Base-by-base conservation (phyloP, 2,329 filamentous ascomycete species). In the Claviceps sp. region DNA sequence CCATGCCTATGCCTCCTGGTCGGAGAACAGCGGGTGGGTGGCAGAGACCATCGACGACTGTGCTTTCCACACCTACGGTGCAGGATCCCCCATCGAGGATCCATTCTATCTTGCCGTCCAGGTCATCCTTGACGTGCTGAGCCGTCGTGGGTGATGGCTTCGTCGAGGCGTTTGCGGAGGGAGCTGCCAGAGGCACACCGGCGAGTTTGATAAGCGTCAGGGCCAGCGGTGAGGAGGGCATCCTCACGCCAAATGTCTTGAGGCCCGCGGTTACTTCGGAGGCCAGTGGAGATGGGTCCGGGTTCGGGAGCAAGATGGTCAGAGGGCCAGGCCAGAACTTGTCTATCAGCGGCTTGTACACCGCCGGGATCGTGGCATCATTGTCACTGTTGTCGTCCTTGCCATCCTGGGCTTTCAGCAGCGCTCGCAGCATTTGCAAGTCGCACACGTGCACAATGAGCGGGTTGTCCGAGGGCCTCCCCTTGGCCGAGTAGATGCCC, bases 271-370 rank as follows among this genome's bases (percentile, higher is more conserved):
- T 97, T 11, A 97, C 91, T 67, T 96, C 89, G n/a, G 87, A 81
- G 0, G 91, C 90, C 6, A 98, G 76, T 14, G 75, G 75, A 1
- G 85, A 87, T 1, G 70, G 69, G n/a, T 70, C 60, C 0, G 87
- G 86, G 49, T 88, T 85, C 0, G 85, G 88, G 6, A 98, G 75
- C 45, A 98, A 77, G 56, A 98, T 89, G 0, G 93, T 98, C 50
- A 98, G 69, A 0, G 93, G 90, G 0, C 93, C 93, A 0, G 93
- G 93, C 93, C 93, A 98, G 73, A 96, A 98, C 44, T 74, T 76
- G 52, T 81, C 71, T 52, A 97, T 88, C 22, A 98, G 70, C 0
- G 87, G 73, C 53, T 75, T 74, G 68, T 98, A 98, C 60, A 90
- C 85, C 1, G 71, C 65, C 0, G 90, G 89, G 43, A 96, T 74